Evolutionary conservation across 1,284 basidiomycete species (phyloP), one percentile per base, ranked within the genome.

Genomic region (Ganoderma sp.): DNA sequence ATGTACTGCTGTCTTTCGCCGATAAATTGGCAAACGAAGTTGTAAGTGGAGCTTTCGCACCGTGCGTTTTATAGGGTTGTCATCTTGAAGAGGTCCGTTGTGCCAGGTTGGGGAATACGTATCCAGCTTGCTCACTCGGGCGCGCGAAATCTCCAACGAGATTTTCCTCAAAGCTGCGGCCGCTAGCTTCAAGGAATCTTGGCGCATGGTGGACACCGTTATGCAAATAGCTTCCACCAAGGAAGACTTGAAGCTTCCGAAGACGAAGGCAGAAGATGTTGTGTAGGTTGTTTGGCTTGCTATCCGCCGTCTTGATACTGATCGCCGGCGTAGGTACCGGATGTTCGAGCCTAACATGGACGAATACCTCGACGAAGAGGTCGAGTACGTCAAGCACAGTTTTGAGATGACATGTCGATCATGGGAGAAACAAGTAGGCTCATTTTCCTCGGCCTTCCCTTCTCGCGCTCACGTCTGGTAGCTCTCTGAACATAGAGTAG

Each of bases 301-400:
- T 42, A 43, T 60, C 25, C 34, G 19, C 60, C n/a, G 43, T 15
- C 34, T 5, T 28, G 41, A n/a, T 39, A 3, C 41, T 60, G 12
- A 60, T n/a, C n/a, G 34, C 22, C 48, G 17, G 60, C 28, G 17
- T 75, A 96, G 94, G 12, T 97, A 94, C 78, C 85, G 85, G 54
- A 97, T 98, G 94, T 99, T 98, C 76, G 96, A 98, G 78, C 82
- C 86, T 2, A 93, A 97, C 78, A 96, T 99, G 92, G 96, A 97
- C 77, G 97, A 98, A 75, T 99, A 99, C 76, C 89, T 99, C 2
- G 91, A 95, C 69, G 95, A 98, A 76, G 98, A 99, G 79, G 86
- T 92, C 7, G 95, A 97, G 67, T 89, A 88, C 75, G 86, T 95
- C 61, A 94, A 94, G 75, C 84, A 84, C 7, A 83, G 85, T 0